Conservation (phyloP, 1,284 basidiomycete genomes). For the Dichomitus squalens region DNA sequence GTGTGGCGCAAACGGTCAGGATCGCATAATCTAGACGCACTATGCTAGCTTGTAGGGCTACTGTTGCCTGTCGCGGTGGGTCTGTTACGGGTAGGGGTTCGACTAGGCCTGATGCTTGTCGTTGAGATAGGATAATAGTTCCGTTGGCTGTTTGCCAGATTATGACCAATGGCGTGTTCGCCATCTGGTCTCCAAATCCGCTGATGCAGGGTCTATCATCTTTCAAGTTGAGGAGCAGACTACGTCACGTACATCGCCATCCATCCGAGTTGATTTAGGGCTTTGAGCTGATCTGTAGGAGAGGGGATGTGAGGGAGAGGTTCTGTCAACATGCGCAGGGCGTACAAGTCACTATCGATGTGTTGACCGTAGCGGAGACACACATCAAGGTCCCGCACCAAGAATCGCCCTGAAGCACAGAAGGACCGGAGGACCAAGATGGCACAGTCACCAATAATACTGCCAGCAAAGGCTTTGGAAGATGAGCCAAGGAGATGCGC, state of each 20-base stretch:
- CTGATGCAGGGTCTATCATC: conserved; percentile 30
- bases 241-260: conserved; percentile 47
- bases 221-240: background rate
- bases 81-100: conserved; percentile 21
- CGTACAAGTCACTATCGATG: conserved; percentile 48
- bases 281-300: conserved; percentile 47
- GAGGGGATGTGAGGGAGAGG: background rate
- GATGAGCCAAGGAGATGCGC: conserved; percentile 10
- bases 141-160: conserved; percentile 48
- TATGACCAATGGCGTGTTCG: conserved; percentile 40
- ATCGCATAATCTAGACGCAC: conserved; percentile 19
- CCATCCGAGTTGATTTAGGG: conserved; percentile 51
- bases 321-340: background rate
- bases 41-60: conserved; percentile 15
- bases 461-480: conserved; percentile 15
- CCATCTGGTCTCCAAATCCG: conserved; percentile 59
- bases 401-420: conserved; percentile 41
- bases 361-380: conserved; percentile 46
- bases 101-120: conserved; percentile 37
- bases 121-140: conserved; percentile 45
- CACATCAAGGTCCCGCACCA: conserved; percentile 48
- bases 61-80: conserved; percentile 24
- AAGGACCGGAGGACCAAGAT: conserved; percentile 11
- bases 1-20: background rate
- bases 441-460: conserved; percentile 4